Base-by-base conservation (phyloP, 148 eudicot species). In the Linanthus parryae region DNA sequence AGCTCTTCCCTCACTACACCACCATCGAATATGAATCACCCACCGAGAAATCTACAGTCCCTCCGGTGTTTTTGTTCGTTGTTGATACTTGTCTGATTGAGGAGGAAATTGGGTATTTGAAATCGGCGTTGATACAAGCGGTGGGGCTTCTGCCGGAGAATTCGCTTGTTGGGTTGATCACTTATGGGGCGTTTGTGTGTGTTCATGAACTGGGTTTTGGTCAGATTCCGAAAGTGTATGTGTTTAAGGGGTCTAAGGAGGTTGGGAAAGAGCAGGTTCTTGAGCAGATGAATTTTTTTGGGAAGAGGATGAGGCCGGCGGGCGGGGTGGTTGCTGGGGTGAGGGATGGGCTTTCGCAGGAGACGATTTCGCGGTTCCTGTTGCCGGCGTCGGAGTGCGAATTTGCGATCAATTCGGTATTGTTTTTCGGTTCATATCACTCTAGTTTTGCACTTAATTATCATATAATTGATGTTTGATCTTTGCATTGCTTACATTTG, bases 361-460 rank as follows among this genome's bases (percentile, higher is more conserved):
- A 92, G 64, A 87, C 87, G 22, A 73, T 82, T 70, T 33, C 78
- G 0, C 51, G 96, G 69, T 84, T 92, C 43, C 67, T 92, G 79
- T 61, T 92, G 69, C 96, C 91, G 7, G 94, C 88, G 8, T 87
- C 98, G 0, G 90, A 92, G 22, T 87, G 98, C 51, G 98, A 79
- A 62, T 92, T 92, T 44, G 73, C 68, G 0, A 77, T 92, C 52
- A 75, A 92, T 61, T 62, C 95, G 96, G 98, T 92, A 84, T 52
- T 47, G 17, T 43, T 52, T 20, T 56, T 20, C 8, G 37, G n/a
- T n/a, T n/a, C n/a, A n/a, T n/a, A n/a, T n/a, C n/a, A n/a, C n/a
- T n/a, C n/a, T n/a, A n/a, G n/a, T n/a, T n/a, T n/a, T n/a, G n/a
- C n/a, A n/a, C n/a, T n/a, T n/a, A n/a, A n/a, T n/a, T n/a, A n/a